These are phyloP conservation scores for Tetramitus jugosus DNA, from an alignment of 208 protist genomes.

Conservation along the genomic window DNA sequence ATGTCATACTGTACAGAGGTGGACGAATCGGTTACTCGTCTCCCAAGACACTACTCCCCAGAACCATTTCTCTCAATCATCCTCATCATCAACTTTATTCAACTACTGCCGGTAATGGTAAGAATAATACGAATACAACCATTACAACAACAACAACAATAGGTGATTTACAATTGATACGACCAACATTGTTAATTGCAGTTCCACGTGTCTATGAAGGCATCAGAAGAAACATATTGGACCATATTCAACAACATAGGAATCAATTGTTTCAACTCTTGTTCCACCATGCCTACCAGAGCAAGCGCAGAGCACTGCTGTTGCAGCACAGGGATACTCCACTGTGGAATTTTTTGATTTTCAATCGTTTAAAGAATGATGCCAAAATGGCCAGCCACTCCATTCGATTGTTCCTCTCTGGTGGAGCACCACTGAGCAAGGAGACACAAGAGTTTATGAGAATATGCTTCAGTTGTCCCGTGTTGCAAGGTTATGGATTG, in stretches of 20 bases:
- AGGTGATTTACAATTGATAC: conserved; percentile 56
- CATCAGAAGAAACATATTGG: conserved; percentile 47
- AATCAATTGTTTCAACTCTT: conserved; percentile 45
- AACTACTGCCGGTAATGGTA: not conserved
- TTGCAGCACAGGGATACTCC: conserved; percentile 59
- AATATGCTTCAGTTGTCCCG: conserved; percentile 50
- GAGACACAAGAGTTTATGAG: conserved; percentile 47
- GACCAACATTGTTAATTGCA: conserved; percentile 52
- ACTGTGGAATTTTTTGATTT: conserved; percentile 59
- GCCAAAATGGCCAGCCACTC: too few species aligned
- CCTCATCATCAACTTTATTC: too few species aligned
- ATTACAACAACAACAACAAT: too few species aligned
- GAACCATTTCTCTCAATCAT: too few species aligned
- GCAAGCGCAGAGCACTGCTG: conserved; percentile 45
- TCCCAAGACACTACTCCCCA: not conserved
- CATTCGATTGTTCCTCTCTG: conserved; percentile 48
- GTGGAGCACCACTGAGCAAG: conserved; percentile 53
- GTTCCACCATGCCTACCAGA: conserved; percentile 57
- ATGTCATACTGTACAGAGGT: not conserved
- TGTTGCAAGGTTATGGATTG: conserved; percentile 71
- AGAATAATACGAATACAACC: not conserved
- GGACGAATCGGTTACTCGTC: not conserved
- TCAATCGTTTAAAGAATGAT: too few species aligned
- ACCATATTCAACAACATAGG: conserved; percentile 36
- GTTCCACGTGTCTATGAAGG: conserved; percentile 55